phyloP scores from a whole-genome alignment of 2,329 filamentous ascomycete species.

The Magnaporthiopsis rhizophila region DNA sequence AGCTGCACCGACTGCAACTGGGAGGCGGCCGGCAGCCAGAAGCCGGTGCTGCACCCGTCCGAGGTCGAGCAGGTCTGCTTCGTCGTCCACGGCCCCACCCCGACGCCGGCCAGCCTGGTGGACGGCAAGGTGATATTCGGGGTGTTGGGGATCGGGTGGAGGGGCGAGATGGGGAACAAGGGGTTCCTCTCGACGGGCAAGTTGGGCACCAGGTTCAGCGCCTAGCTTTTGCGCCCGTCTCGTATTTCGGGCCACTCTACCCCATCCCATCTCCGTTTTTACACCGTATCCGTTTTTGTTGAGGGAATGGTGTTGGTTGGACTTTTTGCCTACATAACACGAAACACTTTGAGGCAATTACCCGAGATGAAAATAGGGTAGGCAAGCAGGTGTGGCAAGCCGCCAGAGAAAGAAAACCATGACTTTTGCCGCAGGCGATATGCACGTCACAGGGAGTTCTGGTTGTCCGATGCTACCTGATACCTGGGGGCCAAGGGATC shows the following conservation, averaged over 20 bases:
- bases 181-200: slow-evolving; percentile 85
- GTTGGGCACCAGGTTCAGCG: slow-evolving; percentile 45
- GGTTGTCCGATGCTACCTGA: neutral
- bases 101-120: slow-evolving; percentile 27
- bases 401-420: neutral
- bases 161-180: slow-evolving; percentile 79
- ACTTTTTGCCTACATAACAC: too few relatives aligned
- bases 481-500: neutral
- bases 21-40: slow-evolving; percentile 26
- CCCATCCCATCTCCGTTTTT: too few relatives aligned
- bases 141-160: slow-evolving; percentile 80
- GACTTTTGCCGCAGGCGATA: neutral
- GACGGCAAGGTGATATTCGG: slow-evolving; percentile 53
- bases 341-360: neutral
- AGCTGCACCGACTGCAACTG: slow-evolving; percentile 49
- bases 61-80: slow-evolving; percentile 62
- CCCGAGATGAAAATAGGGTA: neutral
- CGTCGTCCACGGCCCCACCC: slow-evolving; percentile 40
- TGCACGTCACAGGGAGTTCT: slow-evolving; percentile 5
- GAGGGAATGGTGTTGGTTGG: neutral
- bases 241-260: neutral
- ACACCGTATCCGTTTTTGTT: neutral
- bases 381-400: neutral
- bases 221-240: neutral
- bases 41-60: slow-evolving; percentile 51